Evolutionary conservation across 805 yeast species (phyloP), one percentile per base, ranked within the genome.

Genomic region (Naumovozyma castellii): DNA sequence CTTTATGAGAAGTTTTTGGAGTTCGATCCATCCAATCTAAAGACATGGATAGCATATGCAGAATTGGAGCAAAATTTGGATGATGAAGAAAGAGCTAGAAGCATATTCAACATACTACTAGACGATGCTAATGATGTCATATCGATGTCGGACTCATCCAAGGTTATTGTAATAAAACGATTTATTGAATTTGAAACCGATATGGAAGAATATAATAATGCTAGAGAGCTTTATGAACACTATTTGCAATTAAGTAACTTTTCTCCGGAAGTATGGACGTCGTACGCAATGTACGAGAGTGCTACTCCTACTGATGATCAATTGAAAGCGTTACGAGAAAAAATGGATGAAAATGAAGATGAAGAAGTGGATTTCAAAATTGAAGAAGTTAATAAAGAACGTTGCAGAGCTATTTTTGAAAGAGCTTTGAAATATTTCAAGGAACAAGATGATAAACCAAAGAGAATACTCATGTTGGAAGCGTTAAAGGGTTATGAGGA

Each of bases 241-340:
- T 56, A 69, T 17, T 46, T 76, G 12, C 53, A 47, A 4, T 35
- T 50, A 18, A 59, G 65, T 3, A 53, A 54, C 4, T 47, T 54
- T 29, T 51, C 65, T 3, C 62, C 71, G 3, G 56, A 63, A 18
- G 51, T 64, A 2, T 82, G 92, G 85, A 70, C 82, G 12, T 67
- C 77, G 18, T 71, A 67, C 50, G 94, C 94, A 2, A 59, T 76
- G 46, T 81, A 83, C 57, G 95, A 85, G 55, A 64, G 81, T 2
- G 66, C 79, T 1, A 69, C 78, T 1, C 86, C 86, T 5, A 69
- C 78, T 1, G 66, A 67, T 1, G 66, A 62, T 12, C 62, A 56
- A 35, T 34, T 52, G 35, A 37, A 34, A 15, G 35, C 32, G 32
- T 45, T 47, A 35, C 51, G 40, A 40, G 54, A 43, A 37, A 43